Evolutionary conservation across 352 stramenopile genomes (phyloP).

Genomic region (Phytopythium delawarense): DNA sequence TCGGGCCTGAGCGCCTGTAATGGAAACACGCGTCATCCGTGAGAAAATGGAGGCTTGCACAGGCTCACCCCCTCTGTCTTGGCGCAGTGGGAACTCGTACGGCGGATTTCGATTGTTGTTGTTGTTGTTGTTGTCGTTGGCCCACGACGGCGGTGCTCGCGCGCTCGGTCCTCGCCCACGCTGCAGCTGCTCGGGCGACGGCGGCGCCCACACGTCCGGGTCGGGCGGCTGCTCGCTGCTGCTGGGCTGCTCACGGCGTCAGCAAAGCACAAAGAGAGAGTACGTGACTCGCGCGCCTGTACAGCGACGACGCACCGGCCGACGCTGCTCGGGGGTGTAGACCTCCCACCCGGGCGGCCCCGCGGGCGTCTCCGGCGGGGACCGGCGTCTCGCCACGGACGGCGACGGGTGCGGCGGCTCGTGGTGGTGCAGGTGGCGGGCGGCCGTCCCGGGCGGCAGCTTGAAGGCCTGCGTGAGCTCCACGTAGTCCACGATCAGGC

Average conservation of each 20-base stretch:
- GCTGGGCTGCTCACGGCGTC: not conserved
- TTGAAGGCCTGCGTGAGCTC: conserved; percentile 73
- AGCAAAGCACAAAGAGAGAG: not conserved
- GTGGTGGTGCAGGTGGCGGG: conserved; percentile 27
- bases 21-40: not conserved
- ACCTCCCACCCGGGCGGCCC: conserved; percentile 50
- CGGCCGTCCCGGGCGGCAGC: conserved; percentile 27
- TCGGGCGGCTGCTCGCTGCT: conserved; percentile 29
- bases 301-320: conserved; percentile 1
- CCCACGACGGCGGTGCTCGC: conserved; percentile 47
- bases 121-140: conserved; percentile 40
- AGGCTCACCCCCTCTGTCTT: not conserved
- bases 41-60: not conserved
- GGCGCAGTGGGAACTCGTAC: not conserved
- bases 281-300: not conserved
- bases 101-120: conserved; percentile 31
- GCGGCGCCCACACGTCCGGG: conserved; percentile 71
- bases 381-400: conserved; percentile 9
- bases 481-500: conserved; percentile 69
- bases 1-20: not conserved
- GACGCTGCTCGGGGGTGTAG: conserved; percentile 24
- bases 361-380: conserved; percentile 18
- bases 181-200: conserved; percentile 46
- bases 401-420: conserved; percentile 16
- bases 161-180: conserved; percentile 12